Base-by-base conservation (phyloP, 148 eudicot species). In the Rhododendron simsii region DNA sequence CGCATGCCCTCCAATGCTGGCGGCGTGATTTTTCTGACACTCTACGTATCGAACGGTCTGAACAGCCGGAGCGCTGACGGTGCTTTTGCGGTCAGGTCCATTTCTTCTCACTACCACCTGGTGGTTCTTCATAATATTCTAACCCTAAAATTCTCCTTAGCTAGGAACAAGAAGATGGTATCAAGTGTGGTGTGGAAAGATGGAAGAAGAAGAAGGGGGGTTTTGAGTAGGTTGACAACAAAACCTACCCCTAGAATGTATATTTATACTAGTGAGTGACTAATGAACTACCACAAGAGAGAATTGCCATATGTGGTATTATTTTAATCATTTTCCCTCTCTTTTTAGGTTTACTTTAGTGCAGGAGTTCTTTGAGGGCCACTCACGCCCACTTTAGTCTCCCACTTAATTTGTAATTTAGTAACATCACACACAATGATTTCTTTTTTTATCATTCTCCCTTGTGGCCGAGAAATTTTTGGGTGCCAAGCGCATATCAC, bases 11-110 rank as follows among this genome's bases (percentile, higher is more conserved):
- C 98, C 98, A 77, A 91, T 89, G 53, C 90, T 94, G 1, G 95
- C 98, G 0, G 98, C 98, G 81, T 95, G 96, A 76, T 95, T 95
- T 90, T 93, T 95, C 78, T 91, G 95, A 81, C 98, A 95, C 89
- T 94, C 98, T 5, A 78, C 90, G 48, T 95, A 95, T 26, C 93
- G 57, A 33, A 91, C 89, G 63, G 16, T 78, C 75, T 89, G 71
- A 2, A 41, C 53, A 51, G 82, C 50, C 4, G 87, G 81, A 26
- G 85, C 12, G 18, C 87, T 89, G 71, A 83, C 82, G 0, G 81
- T 87, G 53, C 91, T 80, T 33, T 71, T 71, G 76, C 0, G 1
- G 48, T 87, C 81, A 10, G 87, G 69, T 71, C 88, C 87, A 37
- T 90, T 86, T 44, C 87, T 90, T 87, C 93, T 86, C 26, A 93